phyloP scores from a whole-genome alignment of 768 basidiomycete species.

The Pulveroboletus sp. region DNA sequence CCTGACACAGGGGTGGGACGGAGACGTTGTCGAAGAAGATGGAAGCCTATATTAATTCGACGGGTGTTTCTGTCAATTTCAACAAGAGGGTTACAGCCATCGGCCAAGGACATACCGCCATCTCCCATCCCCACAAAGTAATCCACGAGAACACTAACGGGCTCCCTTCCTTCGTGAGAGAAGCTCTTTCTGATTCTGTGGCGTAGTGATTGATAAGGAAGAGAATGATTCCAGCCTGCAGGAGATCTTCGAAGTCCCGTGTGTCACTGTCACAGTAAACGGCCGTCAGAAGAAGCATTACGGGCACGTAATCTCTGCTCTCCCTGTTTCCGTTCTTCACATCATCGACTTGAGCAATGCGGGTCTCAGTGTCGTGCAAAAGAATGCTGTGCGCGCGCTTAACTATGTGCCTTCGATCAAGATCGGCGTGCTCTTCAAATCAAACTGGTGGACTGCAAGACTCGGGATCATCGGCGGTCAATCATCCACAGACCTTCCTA shows the following conservation, averaged over 20 bases:
- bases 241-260: not conserved
- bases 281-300: constrained; percentile 21
- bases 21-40: constrained; percentile 25
- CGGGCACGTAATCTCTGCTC: constrained; percentile 41
- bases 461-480: constrained; percentile 39
- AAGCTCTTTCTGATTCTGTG: too few relatives aligned
- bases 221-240: not conserved
- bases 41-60: constrained; percentile 9
- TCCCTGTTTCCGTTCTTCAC: constrained; percentile 37
- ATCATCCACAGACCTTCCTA: constrained; percentile 40
- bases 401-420: constrained; percentile 39
- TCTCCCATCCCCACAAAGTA: not conserved
- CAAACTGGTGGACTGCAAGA: constrained; percentile 40
- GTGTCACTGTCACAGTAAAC: constrained; percentile 9
- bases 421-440: constrained; percentile 42
- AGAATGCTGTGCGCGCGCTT: constrained; percentile 37
- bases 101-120: constrained; percentile 1
- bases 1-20: constrained; percentile 20
- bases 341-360: constrained; percentile 32
- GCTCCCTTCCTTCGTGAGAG: not conserved
- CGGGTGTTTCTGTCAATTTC: constrained; percentile 11
- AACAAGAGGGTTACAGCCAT: constrained; percentile 20
- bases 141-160: too few relatives aligned
- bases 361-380: constrained; percentile 29
- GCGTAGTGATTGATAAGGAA: not conserved